Percentiles rank a stretch among this genome's conserved stretches.
Conservation (phyloP, 2,329 filamentous ascomycete genomes). For the Ceratocystis albifundus region DNA sequence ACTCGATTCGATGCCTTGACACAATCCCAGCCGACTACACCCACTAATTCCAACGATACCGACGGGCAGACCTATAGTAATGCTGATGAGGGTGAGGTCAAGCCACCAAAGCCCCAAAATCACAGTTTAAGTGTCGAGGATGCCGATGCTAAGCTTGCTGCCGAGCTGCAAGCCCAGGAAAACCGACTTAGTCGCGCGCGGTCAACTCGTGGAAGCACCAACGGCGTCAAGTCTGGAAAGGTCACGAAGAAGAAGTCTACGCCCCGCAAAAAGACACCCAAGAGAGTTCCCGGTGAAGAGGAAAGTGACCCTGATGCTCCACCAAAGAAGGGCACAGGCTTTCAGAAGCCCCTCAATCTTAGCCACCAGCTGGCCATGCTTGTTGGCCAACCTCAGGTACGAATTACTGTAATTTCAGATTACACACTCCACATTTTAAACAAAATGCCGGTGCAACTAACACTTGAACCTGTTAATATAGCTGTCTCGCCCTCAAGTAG, state of each 20-base stretch:
- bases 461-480: slow-evolving; percentile 30
- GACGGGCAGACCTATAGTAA: slow-evolving; percentile 29
- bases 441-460: not conserved
- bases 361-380: slow-evolving; percentile 58
- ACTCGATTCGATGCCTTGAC: slow-evolving; percentile 61
- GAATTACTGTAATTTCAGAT: slow-evolving; percentile 28
- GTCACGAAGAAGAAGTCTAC: slow-evolving; percentile 56
- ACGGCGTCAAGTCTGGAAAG: slow-evolving; percentile 46
- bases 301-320: slow-evolving; percentile 43
- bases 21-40: slow-evolving; percentile 33
- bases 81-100: slow-evolving; percentile 12
- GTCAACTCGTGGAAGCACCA: slow-evolving; percentile 64
- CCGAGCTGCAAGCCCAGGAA: slow-evolving; percentile 82
- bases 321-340: slow-evolving; percentile 80
- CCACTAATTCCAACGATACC: slow-evolving; percentile 28
- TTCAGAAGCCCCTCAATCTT: slow-evolving; percentile 75
- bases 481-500: slow-evolving; percentile 86
- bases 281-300: slow-evolving; percentile 47
- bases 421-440: not conserved
- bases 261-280: slow-evolving; percentile 64
- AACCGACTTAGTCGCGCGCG: slow-evolving; percentile 57
- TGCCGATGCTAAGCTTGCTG: slow-evolving; percentile 76
- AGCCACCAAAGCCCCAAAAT: slow-evolving; percentile 31
- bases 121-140: slow-evolving; percentile 40
- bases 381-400: slow-evolving; percentile 55